These are phyloP conservation scores for Boeremia lycopersici DNA, from an alignment of 2,329 filamentous ascomycete species.

Conservation along the genomic window DNA sequence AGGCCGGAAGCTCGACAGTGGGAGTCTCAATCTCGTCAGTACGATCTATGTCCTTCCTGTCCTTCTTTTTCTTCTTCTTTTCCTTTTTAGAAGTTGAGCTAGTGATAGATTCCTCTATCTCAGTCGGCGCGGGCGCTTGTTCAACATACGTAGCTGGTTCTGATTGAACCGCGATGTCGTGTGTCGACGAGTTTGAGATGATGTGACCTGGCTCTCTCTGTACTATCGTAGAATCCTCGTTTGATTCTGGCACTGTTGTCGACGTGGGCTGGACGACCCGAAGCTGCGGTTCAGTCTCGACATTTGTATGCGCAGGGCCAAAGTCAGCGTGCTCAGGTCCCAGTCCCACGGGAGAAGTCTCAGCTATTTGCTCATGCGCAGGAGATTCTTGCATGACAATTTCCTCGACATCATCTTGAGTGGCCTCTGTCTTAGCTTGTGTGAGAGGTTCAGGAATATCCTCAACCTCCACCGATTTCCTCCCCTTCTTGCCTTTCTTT, in stretches of 20 bases:
- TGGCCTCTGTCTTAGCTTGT: background rate
- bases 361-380: background rate
- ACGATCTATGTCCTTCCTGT: conserved; percentile 20
- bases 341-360: background rate
- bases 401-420: conserved; percentile 1
- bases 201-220: background rate
- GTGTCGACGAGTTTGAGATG: background rate
- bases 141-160: background rate
- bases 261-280: background rate
- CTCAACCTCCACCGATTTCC: conserved; percentile 30
- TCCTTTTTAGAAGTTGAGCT: conserved; percentile 34
- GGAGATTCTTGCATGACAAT: background rate
- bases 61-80: conserved; percentile 35
- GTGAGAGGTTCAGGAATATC: background rate
- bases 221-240: background rate
- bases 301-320: background rate
- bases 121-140: background rate
- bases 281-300: background rate
- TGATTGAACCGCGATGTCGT: background rate
- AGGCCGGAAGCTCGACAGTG: background rate
- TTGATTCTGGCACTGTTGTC: background rate
- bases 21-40: conserved; percentile 12
- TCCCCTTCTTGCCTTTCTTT: conserved; percentile 45
- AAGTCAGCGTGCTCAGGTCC: background rate
- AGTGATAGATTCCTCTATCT: conserved; percentile 17